Evolutionary conservation across 1,284 basidiomycete species (phyloP).

Genomic region (Ganoderma lingzhi): DNA sequence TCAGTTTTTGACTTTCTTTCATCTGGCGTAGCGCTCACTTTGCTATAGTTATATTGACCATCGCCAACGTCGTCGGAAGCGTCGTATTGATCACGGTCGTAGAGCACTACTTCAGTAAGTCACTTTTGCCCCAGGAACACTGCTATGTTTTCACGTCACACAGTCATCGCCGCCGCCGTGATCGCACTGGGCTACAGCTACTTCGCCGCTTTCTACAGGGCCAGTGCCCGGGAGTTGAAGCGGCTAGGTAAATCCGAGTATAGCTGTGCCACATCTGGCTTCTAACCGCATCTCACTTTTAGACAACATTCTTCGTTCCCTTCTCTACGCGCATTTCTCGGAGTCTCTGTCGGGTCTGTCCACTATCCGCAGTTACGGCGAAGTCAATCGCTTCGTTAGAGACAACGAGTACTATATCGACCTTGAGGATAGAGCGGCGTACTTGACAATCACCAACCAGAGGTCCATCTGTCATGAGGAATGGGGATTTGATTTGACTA

Average conservation of each 20-base stretch:
- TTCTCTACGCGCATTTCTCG: conserved; percentile 83
- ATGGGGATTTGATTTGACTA: background rate
- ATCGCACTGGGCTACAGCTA: conserved; percentile 62
- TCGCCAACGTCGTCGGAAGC: conserved; percentile 63
- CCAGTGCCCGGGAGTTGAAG: conserved; percentile 77
- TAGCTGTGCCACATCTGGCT: background rate
- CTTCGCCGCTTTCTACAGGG: conserved; percentile 68
- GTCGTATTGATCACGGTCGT: conserved; percentile 74
- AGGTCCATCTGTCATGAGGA: conserved; percentile 43
- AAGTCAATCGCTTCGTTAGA: conserved; percentile 66
- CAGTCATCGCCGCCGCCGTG: conserved; percentile 59
- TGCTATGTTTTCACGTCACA: background rate
- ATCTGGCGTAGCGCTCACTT: conserved; percentile 1
- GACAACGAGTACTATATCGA: conserved; percentile 81
- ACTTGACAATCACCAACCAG: conserved; percentile 70
- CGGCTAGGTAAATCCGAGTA: conserved; percentile 56
- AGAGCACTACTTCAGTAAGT: conserved; percentile 74
- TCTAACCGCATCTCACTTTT: conserved; percentile 9
- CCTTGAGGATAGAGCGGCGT: conserved; percentile 72
- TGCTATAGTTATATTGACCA: conserved; percentile 54
- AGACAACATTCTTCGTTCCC: conserved; percentile 73
- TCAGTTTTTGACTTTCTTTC: conserved; percentile 41
- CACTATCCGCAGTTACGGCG: conserved; percentile 80
- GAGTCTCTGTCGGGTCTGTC: conserved; percentile 82
- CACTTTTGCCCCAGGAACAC: background rate